Base-by-base conservation (phyloP, 1,284 basidiomycete species). In the Puccinia coronata region DNA sequence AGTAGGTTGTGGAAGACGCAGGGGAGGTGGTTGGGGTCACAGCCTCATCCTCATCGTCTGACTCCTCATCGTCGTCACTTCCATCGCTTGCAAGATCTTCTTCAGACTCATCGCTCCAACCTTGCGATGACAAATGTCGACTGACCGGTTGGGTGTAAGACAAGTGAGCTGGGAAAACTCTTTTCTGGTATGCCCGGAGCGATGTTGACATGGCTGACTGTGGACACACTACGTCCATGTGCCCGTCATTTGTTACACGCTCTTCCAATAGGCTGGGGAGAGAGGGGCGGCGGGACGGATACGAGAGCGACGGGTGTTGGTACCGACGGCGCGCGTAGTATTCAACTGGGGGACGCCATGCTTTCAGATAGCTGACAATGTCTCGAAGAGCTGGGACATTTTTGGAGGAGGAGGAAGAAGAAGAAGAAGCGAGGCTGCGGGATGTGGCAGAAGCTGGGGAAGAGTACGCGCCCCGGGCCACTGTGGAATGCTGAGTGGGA, bases 271-370 rank as follows among this genome's bases (percentile, higher is more conserved):
- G 47, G 34, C 59, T 63, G 2, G 75, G 75, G 5, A 77, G 49
- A 31, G 75, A 51, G 47, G 61, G 75, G 18, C 57, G n/a, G 31
- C 75, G 75, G 20, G 75, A 77, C 0, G 75, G 75, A 77, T 39
- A n/a, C n/a, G n/a, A n/a, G n/a, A n/a, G n/a, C n/a, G n/a, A n/a
- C n/a, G n/a, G n/a, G n/a, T n/a, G 57, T 31, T 77, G 57, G 39
- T 63, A 47, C 12, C 75, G 61, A 31, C 75, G 75, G 8, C 75
- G 75, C 28, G 75, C 75, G 16, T 77, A 77, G 41, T 77, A 77
- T 77, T 63, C 75, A 18, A 77, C 25, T 36, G 75, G 75, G 34
- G 75, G 75, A 23, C 61, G 75, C 75, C 75, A 77, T 47, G 59
- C 39, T 67, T 77, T 77, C 18, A 77, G 49, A 41, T 77, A 77